phyloP scores from a whole-genome alignment of 257 asterid species.

The Cynanchum wilfordii region DNA sequence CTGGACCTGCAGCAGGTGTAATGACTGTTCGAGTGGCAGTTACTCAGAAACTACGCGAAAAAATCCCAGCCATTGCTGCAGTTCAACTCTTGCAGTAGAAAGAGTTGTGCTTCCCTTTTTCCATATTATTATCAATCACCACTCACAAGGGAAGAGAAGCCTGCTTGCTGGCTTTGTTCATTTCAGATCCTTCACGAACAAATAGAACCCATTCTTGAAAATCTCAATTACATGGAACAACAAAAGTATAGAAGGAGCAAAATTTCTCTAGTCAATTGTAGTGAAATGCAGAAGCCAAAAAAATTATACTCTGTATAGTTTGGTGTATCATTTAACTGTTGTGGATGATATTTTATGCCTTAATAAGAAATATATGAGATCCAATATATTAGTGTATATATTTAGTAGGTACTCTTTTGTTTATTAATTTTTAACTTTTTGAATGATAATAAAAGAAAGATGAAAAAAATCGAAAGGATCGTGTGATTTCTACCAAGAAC shows the following conservation, averaged over 20 bases:
- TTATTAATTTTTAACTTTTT: too few relatives aligned
- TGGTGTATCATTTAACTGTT: neutral
- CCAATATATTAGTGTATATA: neutral
- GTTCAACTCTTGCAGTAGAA: constrained; percentile 77
- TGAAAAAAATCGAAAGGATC: neutral
- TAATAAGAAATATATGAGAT: neutral
- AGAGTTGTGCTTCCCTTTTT: neutral
- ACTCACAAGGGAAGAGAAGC: neutral
- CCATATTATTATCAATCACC: neutral
- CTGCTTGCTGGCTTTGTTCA: neutral
- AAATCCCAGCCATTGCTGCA: constrained; percentile 87
- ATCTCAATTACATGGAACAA: neutral
- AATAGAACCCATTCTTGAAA: neutral
- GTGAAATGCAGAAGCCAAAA: neutral
- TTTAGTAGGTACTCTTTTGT: neutral
- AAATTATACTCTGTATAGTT: neutral
- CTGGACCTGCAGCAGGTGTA: constrained; percentile 94
- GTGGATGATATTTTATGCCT: neutral
- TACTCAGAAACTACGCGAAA: constrained; percentile 88
- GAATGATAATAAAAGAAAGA: too few relatives aligned
- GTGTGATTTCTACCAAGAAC: neutral
- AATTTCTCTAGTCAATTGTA: neutral
- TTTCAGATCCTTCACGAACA: neutral
- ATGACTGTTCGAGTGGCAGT: constrained; percentile 98
- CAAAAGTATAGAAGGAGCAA: neutral